Base-by-base conservation (phyloP, 371 early-diverging fungal genomes). In the Mortierella sp. region DNA sequence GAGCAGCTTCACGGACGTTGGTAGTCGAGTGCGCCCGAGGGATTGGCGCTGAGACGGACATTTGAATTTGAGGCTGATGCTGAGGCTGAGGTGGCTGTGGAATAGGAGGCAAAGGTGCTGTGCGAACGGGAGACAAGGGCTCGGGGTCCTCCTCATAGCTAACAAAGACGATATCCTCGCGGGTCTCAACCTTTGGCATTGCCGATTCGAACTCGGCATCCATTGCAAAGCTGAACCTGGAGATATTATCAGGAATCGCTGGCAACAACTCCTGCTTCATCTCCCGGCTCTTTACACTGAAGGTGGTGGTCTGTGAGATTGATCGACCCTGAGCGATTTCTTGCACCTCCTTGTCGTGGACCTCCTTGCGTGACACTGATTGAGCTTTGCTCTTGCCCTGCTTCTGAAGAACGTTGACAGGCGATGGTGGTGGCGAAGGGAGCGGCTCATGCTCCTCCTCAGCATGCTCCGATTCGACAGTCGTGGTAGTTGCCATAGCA, bases 391-490 rank as follows among this genome's bases (percentile, higher is more conserved):
- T 50, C 50, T 13, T 50, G 2, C 11, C 45, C 5, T 74, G 55
- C 21, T 75, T 63, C 57, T 60, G 38, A 21, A 60, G 68, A 63
- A 14, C 55, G 8, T 74, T 65, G 21, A 26, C 34, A 26, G 83
- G 83, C 21, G 83, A 82, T 14, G 74, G 73, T 38, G 83, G 83
- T 42, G 83, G 83, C 3, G 83, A 82, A 55, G 83, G 83, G 58
- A 82, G 47, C 4, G 73, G 21, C 38, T 75, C 72, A 11, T 44
- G 70, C 31, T 42, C 55, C 21, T 75, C 72, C 38, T 26, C 71
- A 6, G 8, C 28, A 31, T 58, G 24, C n/a, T 19, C 42, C 21
- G 68, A 34, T 42, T 65, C 42, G 34, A 21, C 21, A 38, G 31
- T 16, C 6, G 38, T 10, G 1, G 68, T 24, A 1, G 68, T 24